These are phyloP conservation scores for Capsicum chinense DNA, from an alignment of 257 asterid species.

Conservation along the genomic window DNA sequence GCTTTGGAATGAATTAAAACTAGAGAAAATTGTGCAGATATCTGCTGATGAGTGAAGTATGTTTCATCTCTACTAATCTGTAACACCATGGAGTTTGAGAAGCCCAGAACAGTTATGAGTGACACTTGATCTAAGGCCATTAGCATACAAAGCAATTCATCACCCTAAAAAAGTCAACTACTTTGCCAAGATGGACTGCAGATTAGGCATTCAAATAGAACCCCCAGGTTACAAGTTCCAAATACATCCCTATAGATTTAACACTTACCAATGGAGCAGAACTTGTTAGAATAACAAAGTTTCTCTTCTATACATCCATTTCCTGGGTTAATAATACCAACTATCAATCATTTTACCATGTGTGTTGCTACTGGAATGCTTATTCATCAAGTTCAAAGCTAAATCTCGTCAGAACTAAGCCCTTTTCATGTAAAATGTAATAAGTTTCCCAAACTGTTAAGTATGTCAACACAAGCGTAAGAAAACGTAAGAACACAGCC, in stretches of 20 bases:
- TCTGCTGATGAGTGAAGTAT: background rate
- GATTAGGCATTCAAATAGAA: background rate
- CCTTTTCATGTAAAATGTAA: background rate
- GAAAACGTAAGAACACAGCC: background rate
- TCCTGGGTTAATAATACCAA: background rate
- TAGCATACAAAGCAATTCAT: background rate
- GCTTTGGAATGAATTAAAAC: background rate
- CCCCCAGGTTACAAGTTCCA: background rate
- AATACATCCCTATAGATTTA: too few relatives aligned
- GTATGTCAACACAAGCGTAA: background rate
- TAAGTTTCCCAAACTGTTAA: background rate
- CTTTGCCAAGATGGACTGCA: constrained; percentile 60
- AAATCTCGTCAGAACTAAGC: background rate
- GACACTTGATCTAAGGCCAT: background rate
- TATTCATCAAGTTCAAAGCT: background rate
- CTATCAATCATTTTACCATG: background rate
- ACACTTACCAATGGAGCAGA: background rate
- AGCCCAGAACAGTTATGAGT: background rate
- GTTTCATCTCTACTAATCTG: background rate
- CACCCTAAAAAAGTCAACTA: background rate
- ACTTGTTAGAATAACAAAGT: background rate
- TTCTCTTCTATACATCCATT: background rate
- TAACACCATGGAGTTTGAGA: background rate
- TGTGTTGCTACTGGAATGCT: background rate
- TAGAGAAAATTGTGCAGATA: background rate